Evolutionary conservation across 495 filamentous ascomycete species (phyloP).

Genomic region (Aspergillus hancockii): DNA sequence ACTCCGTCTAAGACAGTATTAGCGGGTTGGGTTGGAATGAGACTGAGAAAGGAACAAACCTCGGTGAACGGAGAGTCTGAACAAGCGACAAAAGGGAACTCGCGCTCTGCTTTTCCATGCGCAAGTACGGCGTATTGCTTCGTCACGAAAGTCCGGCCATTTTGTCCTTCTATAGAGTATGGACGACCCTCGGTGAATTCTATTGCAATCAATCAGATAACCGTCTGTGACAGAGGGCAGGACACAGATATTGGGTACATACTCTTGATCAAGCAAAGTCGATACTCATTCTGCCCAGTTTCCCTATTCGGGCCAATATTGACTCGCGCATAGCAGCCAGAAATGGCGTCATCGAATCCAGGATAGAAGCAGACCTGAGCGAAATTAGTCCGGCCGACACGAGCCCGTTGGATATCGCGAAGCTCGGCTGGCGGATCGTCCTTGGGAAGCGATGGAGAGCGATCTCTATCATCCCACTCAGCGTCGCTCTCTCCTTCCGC

Average conservation of each 20-base stretch:
- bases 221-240: slow-evolving; percentile 25
- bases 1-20: slow-evolving; percentile 63
- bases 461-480: slow-evolving; percentile 64
- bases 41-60: slow-evolving; percentile 42
- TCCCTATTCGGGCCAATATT: slow-evolving; percentile 71
- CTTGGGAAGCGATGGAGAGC: slow-evolving; percentile 44
- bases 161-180: slow-evolving; percentile 72
- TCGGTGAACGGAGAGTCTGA: slow-evolving; percentile 76
- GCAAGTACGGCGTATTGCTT: slow-evolving; percentile 73
- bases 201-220: slow-evolving; percentile 34
- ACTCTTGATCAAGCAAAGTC: slow-evolving; percentile 86
- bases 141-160: slow-evolving; percentile 70
- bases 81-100: slow-evolving; percentile 81
- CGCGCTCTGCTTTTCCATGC: slow-evolving; percentile 73
- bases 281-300: slow-evolving; percentile 72
- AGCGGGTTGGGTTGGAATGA: slow-evolving; percentile 1
- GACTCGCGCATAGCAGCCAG: slow-evolving; percentile 77
- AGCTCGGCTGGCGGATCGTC: slow-evolving; percentile 67
- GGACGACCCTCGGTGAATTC: slow-evolving; percentile 75
- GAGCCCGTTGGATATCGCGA: slow-evolving; percentile 77
- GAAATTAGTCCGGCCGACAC: slow-evolving; percentile 79
- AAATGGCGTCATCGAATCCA: slow-evolving; percentile 77
- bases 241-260: slow-evolving; percentile 20
- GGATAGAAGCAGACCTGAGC: slow-evolving; percentile 88
- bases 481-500: slow-evolving; percentile 79